Base-by-base conservation (phyloP, 805 yeast species). In the Ogataea angusta region DNA sequence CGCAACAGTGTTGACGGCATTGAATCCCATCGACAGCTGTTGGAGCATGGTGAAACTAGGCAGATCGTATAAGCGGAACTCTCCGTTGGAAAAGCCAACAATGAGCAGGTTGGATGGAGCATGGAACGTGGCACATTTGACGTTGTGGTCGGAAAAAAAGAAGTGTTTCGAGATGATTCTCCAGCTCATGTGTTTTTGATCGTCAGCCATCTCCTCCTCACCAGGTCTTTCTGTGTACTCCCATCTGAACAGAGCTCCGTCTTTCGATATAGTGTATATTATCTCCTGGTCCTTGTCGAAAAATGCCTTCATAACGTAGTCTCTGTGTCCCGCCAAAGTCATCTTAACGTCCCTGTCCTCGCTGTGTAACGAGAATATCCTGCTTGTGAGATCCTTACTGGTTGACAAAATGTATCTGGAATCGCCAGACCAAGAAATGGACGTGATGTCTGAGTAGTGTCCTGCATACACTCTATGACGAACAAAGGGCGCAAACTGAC, bases 401-500 rank as follows among this genome's bases (percentile, higher is more conserved):
- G 95, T 75, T 2, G 96, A 78, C 30, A 93, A 68, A 52, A 93
- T 75, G 58, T 89, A 93, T 52, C 96, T 74, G 4, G 96, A 85
- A 63, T 93, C 99, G 21, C 71, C 72, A 1, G 97, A 87, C 98
- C 98, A 93, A 3, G 86, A 72, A 9, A 93, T 62, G 2, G 89
- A 78, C 2, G 77, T 72, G 17, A 93, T 78, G 52, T 87, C 95
- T 36, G 80, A 81, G 59, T 80, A 89, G 67, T 93, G 99, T 25
- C 99, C 99, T 1, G 96, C 88, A 54, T 89, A 89, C 6, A 85
- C 77, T 56, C 95, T 72, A 63, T 86, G 87, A 48, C 95, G 83
- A 28, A 91, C 85, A 64, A 93, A 93, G 12, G 99, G 99, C 0
- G 96, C 93, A 71, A 93, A 93, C 60, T 89, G 96, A 46, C 95